These are phyloP conservation scores for Geotrichum klebahnii DNA, from an alignment of 1,139 yeast species.

Conservation along the genomic window DNA sequence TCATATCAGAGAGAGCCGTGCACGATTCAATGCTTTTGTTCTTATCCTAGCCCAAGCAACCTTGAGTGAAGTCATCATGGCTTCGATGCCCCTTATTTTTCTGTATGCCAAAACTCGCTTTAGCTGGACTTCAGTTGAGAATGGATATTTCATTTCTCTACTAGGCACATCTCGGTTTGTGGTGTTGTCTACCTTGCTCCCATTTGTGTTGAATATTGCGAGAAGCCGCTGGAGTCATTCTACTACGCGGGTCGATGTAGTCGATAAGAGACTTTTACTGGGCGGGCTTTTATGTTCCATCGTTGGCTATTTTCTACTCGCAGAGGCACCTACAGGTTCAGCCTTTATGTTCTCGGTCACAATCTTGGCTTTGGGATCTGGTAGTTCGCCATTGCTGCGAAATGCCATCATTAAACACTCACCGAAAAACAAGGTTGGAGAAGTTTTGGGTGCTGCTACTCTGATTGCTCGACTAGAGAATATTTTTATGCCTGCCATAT, in stretches of 20 bases:
- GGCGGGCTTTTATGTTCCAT: slow-evolving; percentile 43
- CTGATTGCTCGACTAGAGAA: slow-evolving; percentile 31
- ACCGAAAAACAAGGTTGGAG: slow-evolving; percentile 35
- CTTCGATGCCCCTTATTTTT: slow-evolving; percentile 47
- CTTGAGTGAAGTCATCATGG: slow-evolving; percentile 39
- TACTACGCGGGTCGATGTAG: slow-evolving; percentile 45
- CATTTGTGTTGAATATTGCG: slow-evolving; percentile 40
- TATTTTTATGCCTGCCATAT: slow-evolving; percentile 34
- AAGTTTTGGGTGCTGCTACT: slow-evolving; percentile 37
- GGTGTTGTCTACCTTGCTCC: slow-evolving; percentile 47
- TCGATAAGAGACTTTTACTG: slow-evolving; percentile 50
- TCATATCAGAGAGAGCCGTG: slow-evolving; percentile 42
- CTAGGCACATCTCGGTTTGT: slow-evolving; percentile 49
- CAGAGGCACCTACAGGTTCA: slow-evolving; percentile 36
- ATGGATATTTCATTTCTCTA: slow-evolving; percentile 58
- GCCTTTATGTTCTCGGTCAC: slow-evolving; percentile 49
- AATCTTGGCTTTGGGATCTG: slow-evolving; percentile 37
- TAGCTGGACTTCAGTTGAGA: slow-evolving; percentile 54
- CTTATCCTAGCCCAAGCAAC: slow-evolving; percentile 49
- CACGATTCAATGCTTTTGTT: slow-evolving; percentile 46
- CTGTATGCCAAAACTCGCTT: slow-evolving; percentile 58
- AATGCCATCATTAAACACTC: slow-evolving; percentile 52
- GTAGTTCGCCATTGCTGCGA: slow-evolving; percentile 45
- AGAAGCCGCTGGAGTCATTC: slow-evolving; percentile 32
- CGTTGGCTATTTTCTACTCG: slow-evolving; percentile 44